Conservation (phyloP, 2,329 filamentous ascomycete genomes). For the Pseudogymnoascus verrucosus region DNA sequence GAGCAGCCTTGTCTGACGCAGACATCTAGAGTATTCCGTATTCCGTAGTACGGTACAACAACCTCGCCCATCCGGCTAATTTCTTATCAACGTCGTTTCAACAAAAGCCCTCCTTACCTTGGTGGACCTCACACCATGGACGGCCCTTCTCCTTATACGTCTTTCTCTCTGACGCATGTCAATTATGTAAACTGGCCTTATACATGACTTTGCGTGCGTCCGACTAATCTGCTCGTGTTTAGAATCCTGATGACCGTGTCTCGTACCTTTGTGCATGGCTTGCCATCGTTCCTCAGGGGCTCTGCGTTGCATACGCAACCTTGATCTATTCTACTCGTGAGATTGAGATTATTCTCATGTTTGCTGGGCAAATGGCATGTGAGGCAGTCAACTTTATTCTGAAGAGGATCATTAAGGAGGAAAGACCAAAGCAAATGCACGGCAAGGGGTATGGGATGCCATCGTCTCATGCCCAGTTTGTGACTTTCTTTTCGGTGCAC, state of each 20-base stretch:
- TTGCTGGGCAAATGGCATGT: constrained; percentile 82
- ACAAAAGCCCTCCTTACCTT: neutral
- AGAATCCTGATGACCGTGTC: constrained; percentile 79
- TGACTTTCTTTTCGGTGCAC: constrained; percentile 82
- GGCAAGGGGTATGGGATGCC: constrained; percentile 98
- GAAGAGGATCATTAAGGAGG: constrained; percentile 87
- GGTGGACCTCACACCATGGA: constrained; percentile 20
- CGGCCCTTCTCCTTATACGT: constrained; percentile 59
- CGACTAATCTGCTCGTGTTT: constrained; percentile 11
- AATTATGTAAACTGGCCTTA: constrained; percentile 67
- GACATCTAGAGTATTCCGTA: neutral
- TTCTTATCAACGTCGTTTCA: neutral
- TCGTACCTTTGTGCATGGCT: constrained; percentile 91
- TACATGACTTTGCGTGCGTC: constrained; percentile 8
- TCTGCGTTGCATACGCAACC: constrained; percentile 84
- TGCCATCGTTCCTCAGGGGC: constrained; percentile 83
- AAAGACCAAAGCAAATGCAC: constrained; percentile 73
- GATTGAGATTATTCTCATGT: constrained; percentile 81
- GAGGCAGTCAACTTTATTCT: constrained; percentile 84
- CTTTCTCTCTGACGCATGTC: constrained; percentile 89
- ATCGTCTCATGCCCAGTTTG: constrained; percentile 89
- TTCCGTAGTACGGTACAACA: neutral
- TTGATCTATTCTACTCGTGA: constrained; percentile 88
- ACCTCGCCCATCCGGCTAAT: neutral
- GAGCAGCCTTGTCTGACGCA: neutral